Base-by-base conservation (phyloP, 139 green algal species). In the Astrephomene gubernaculifera region DNA sequence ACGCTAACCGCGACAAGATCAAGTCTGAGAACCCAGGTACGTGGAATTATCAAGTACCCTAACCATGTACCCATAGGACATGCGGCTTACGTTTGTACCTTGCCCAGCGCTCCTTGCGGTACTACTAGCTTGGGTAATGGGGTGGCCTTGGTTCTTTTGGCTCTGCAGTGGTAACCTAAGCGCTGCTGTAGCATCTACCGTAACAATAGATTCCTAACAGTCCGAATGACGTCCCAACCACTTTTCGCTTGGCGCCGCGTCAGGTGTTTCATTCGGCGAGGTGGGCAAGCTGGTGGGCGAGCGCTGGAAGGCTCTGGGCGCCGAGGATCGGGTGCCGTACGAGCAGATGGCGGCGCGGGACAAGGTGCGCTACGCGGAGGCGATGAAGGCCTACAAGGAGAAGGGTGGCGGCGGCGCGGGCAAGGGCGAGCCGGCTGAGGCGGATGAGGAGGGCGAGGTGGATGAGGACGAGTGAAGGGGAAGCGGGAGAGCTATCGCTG, bases 271-370 rank as follows among this genome's bases (percentile, higher is more conserved):
- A 0, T 95, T 97, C 72, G 90, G 86, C 9, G 94, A 97, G 76
- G 82, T 96, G 41, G 93, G 87, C 61, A 97, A 96, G 85, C 52
- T 90, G 54, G 63, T 98, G 57, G 95, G 96, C 35, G 92, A 95
- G 65, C 82, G 87, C 49, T 98, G 96, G 96, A 97, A 96, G 90
- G 85, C 80, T 8, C 68, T 95, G 52, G 86, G 82, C 1, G 76
- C 82, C 0, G 90, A 93, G 41, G 96, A 97, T 82, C 97, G 96
- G 90, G 87, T 74, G 1, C 70, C 43, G 31, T 87, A 76, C 45
- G 39, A 83, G 4, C 76, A 86, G 52, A 57, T 89, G 81, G 86
- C 87, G 17, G 64, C 41, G 25, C 69, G 83, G 72, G 87, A 94
- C 76, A 93, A 93, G 90, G 86, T 88, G 71, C 90, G 95, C 6